Percentiles rank a stretch among this genome's conserved stretches.
Conservation (phyloP, 805 yeast genomes). For the Yamadazyma sp. region DNA sequence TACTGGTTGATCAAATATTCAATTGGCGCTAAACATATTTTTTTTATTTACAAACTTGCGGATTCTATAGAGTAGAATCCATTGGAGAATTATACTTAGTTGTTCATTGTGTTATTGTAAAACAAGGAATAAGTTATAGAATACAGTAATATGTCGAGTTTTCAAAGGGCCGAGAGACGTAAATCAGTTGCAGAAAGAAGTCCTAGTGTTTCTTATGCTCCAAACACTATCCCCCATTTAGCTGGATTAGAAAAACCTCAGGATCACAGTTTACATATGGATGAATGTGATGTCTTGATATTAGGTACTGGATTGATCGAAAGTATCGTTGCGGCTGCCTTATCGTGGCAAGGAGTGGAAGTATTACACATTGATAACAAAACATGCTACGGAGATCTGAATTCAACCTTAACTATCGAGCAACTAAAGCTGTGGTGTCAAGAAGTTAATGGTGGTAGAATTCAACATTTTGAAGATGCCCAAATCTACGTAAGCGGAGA, state of each 20-base stretch:
- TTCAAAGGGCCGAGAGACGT: constrained; percentile 35
- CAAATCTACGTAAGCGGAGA: constrained; percentile 70
- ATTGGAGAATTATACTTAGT: too few relatives aligned
- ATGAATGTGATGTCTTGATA: constrained; percentile 77
- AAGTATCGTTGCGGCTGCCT: constrained; percentile 84
- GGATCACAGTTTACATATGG: constrained; percentile 60
- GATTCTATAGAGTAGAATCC: too few relatives aligned
- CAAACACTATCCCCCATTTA: constrained; percentile 60
- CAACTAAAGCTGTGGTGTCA: constrained; percentile 83
- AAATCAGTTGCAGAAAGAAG: constrained; percentile 45
- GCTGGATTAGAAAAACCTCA: constrained; percentile 77
- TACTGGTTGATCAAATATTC: too few relatives aligned
- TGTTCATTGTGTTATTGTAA: too few relatives aligned
- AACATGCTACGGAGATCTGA: constrained; percentile 82
- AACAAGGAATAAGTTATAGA: too few relatives aligned
- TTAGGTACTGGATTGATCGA: constrained; percentile 92
- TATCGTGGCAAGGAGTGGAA: constrained; percentile 97
- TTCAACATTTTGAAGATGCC: constrained; percentile 61
- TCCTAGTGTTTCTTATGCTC: constrained; percentile 40
- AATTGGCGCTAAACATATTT: too few relatives aligned
- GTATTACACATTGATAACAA: constrained; percentile 88
- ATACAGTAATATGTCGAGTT: too few relatives aligned
- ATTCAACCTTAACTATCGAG: constrained; percentile 82
- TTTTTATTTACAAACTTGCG: too few relatives aligned
- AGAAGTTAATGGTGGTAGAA: constrained; percentile 52